A percentile compares a stretch with the other conserved stretches of the same genome.
Evolutionary conservation across 371 early-diverging fungal genomes (phyloP).

Genomic region (Mortierella sp.): DNA sequence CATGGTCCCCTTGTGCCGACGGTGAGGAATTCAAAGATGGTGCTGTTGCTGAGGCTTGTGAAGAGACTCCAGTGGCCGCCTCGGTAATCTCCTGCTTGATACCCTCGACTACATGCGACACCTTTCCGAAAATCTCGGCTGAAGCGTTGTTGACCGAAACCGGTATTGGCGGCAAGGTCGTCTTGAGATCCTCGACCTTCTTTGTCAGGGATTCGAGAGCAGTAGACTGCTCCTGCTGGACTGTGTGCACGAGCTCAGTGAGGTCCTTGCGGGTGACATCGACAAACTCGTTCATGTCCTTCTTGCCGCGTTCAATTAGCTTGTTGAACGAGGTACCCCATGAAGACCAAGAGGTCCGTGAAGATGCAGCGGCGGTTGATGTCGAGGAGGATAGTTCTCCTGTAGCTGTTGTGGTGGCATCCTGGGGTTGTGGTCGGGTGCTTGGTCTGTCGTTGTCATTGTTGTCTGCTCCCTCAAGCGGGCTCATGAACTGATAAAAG

Average conservation of each 20-base stretch:
- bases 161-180: conserved; percentile 36
- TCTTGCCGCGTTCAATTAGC: conserved; percentile 50
- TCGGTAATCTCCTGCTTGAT: conserved; percentile 49
- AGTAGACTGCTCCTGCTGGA: conserved; percentile 45
- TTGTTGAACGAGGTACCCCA: conserved; percentile 55
- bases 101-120: conserved; percentile 41
- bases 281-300: conserved; percentile 56
- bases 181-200: conserved; percentile 44
- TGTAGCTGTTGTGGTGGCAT: not conserved
- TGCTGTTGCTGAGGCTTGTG: not conserved
- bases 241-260: conserved; percentile 50
- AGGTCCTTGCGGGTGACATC: conserved; percentile 53
- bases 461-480: conserved; percentile 39
- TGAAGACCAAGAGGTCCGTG: conserved; percentile 47
- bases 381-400: not conserved
- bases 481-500: conserved; percentile 54
- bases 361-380: conserved; percentile 12
- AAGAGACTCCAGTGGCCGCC: conserved; percentile 26
- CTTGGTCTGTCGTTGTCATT: conserved; percentile 32
- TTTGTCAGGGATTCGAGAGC: conserved; percentile 35
- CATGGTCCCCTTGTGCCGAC: not conserved
- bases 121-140: conserved; percentile 25
- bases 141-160: conserved; percentile 38
- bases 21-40: not conserved
- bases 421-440: conserved; percentile 3